phyloP scores from a whole-genome alignment of 371 early-diverging fungal genomes.

The Mortierella sp. region DNA sequence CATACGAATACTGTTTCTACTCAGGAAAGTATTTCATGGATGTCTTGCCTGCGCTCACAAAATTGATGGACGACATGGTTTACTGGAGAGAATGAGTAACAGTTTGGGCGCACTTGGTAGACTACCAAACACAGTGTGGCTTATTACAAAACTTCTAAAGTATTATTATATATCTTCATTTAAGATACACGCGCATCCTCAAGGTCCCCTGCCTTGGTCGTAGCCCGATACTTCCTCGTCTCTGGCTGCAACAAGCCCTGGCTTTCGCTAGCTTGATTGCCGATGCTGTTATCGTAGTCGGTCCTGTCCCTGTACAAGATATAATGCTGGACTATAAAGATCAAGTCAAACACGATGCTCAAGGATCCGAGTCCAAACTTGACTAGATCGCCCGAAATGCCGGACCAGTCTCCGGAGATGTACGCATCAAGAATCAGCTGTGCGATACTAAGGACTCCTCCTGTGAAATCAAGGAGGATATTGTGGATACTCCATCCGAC shows the following conservation, averaged over 20 bases:
- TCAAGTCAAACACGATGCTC: constrained; percentile 82
- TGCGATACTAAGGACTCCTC: constrained; percentile 82
- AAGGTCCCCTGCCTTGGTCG: not conserved
- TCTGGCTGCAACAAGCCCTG: not conserved
- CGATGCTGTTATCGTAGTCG: constrained; percentile 58
- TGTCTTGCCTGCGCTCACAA: constrained; percentile 51
- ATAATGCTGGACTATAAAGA: constrained; percentile 90
- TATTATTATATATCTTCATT: no score
- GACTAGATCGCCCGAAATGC: constrained; percentile 74
- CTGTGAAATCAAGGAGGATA: constrained; percentile 90
- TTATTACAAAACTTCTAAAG: no score
- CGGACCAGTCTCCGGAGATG: constrained; percentile 74
- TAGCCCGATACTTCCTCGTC: not conserved
- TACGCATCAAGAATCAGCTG: constrained; percentile 86
- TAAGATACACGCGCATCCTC: not conserved
- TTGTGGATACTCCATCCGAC: constrained; percentile 94
- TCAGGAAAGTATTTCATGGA: no score
- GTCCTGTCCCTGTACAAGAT: constrained; percentile 70
- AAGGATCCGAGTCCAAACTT: constrained; percentile 85
- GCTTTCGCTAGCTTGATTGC: constrained; percentile 9
- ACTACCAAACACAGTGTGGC: no score
- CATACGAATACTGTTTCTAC: not conserved
- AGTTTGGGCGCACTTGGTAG: no score
- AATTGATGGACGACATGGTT: constrained; percentile 51
- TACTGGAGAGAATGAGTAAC: no score